Evolutionary conservation across 352 stramenopile genomes (phyloP).

Genomic region (Phytopythium helicoides): DNA sequence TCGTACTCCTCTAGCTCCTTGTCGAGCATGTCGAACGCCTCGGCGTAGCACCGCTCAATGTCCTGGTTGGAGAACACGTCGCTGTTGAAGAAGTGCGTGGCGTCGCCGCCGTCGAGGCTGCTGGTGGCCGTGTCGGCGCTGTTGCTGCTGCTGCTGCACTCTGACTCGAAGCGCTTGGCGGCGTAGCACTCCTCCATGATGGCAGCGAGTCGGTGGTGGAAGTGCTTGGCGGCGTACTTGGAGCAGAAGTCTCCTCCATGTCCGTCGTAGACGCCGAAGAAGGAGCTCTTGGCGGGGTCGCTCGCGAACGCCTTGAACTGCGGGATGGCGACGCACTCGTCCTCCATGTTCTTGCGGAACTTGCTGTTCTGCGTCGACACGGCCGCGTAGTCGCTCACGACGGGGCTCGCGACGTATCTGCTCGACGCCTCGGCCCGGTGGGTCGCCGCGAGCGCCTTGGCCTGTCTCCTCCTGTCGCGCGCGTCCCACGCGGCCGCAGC

Average conservation of each 20-base stretch:
- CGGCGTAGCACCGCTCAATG: slow-evolving; percentile 57
- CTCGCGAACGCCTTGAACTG: slow-evolving; percentile 56
- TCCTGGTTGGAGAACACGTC: slow-evolving; percentile 57
- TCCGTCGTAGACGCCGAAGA: slow-evolving; percentile 85
- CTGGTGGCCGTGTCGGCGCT: slow-evolving; percentile 51
- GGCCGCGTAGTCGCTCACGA: slow-evolving; percentile 66
- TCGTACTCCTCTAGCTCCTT: slow-evolving; percentile 63
- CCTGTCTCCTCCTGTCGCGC: slow-evolving; percentile 9
- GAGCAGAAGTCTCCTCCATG: slow-evolving; percentile 79
- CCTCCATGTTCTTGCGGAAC: slow-evolving; percentile 81
- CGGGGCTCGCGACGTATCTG: slow-evolving; percentile 29
- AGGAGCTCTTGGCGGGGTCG: slow-evolving; percentile 62
- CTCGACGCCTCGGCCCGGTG: slow-evolving; percentile 11
- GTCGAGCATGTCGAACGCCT: slow-evolving; percentile 64
- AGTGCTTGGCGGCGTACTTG: slow-evolving; percentile 72
- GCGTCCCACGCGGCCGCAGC: slow-evolving; percentile 6
- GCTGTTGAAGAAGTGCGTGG: no score
- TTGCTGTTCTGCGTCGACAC: slow-evolving; percentile 80
- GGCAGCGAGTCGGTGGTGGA: slow-evolving; percentile 53
- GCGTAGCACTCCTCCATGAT: slow-evolving; percentile 40
- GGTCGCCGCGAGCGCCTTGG: neutral
- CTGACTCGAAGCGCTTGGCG: slow-evolving; percentile 29
- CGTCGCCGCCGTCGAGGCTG: slow-evolving; percentile 33
- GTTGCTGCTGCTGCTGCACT: slow-evolving; percentile 34
- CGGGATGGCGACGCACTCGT: slow-evolving; percentile 77